Conservation (phyloP, 225 moss, liverwort and hornwort genomes). For the Neckera pumila region DNA sequence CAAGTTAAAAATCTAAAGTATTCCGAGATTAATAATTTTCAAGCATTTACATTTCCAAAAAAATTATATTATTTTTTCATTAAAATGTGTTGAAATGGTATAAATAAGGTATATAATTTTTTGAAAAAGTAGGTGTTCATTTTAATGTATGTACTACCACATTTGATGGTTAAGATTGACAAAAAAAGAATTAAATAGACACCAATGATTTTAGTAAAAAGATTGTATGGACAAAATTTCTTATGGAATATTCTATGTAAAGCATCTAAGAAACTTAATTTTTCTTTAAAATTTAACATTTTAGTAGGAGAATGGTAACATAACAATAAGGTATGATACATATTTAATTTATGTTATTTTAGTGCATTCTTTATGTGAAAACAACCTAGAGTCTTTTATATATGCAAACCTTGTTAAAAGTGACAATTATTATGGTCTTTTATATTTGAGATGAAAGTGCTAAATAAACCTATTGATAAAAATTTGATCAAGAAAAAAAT, state of each 20-base stretch:
- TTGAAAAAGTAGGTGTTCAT: background rate
- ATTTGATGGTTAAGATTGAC: fast-evolving
- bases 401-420: background rate
- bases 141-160: background rate
- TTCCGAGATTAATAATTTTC: background rate
- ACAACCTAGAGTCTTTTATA: background rate
- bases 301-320: fast-evolving
- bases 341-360: background rate
- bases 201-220: background rate
- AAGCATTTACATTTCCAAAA: fast-evolving
- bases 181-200: background rate
- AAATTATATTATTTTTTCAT: fast-evolving
- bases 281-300: background rate
- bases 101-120: background rate
- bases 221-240: background rate
- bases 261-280: too few species aligned
- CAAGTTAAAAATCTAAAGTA: background rate
- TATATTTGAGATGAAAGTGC: background rate
- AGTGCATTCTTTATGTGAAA: background rate
- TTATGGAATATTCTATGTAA: background rate
- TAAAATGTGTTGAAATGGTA: background rate
- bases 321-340: fast-evolving
- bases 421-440: too few species aligned
- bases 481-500: too few species aligned
- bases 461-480: too few species aligned